phyloP scores from a whole-genome alignment of 2,329 filamentous ascomycete genomes.

The Drechslera avenae region DNA sequence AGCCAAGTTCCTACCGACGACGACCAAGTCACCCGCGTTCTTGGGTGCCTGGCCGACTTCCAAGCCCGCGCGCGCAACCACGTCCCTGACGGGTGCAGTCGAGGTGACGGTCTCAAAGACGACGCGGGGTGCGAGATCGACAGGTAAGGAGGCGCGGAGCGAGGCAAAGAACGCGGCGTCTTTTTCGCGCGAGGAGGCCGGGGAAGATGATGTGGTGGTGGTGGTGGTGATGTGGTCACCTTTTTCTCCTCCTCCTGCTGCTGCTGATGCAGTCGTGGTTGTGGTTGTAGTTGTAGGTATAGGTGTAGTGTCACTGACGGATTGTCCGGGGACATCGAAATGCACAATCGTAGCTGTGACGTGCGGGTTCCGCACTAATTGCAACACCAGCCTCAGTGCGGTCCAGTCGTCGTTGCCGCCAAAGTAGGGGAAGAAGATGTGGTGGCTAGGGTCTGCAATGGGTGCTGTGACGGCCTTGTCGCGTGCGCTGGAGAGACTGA shows the following conservation, averaged over 20 bases:
- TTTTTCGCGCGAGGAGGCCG: constrained; percentile 41
- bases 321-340: constrained; percentile 49
- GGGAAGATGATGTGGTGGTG: constrained; percentile 9
- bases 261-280: no score
- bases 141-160: constrained; percentile 61
- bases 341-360: constrained; percentile 79
- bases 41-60: constrained; percentile 65
- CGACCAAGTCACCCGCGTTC: constrained; percentile 73
- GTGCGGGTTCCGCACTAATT: constrained; percentile 78
- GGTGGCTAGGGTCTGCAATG: constrained; percentile 72
- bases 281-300: constrained; percentile 10
- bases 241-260: constrained; percentile 25
- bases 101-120: constrained; percentile 59
- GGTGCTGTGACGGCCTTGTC: constrained; percentile 62
- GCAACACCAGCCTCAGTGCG: constrained; percentile 79
- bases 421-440: constrained; percentile 86
- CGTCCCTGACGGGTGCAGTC: constrained; percentile 48
- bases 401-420: constrained; percentile 81
- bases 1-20: constrained; percentile 62
- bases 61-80: constrained; percentile 60
- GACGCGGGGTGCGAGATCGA: constrained; percentile 59
- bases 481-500: constrained; percentile 59
- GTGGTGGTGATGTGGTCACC: background rate
- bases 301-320: constrained; percentile 20
- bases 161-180: constrained; percentile 63